These are phyloP conservation scores for Arctium lappa DNA, from an alignment of 129 eudicot genomes.

Conservation along the genomic window DNA sequence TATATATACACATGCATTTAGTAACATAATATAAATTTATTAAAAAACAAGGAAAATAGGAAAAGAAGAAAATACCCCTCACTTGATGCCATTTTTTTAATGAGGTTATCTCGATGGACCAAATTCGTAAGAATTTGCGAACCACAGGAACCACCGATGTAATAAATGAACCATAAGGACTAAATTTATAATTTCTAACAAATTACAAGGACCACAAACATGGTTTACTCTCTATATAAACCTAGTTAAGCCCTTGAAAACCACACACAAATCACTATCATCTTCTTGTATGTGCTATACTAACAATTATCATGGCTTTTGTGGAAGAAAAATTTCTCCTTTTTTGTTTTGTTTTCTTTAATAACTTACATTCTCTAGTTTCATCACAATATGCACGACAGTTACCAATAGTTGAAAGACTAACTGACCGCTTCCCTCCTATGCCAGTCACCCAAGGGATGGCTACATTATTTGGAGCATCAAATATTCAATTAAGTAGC, in stretches of 20 bases:
- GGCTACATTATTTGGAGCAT: slow-evolving; percentile 47
- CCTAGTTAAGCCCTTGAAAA: neutral
- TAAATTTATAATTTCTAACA: no score
- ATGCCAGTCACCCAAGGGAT: slow-evolving; percentile 44
- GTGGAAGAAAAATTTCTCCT: slow-evolving; percentile 7
- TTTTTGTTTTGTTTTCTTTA: slow-evolving; percentile 20
- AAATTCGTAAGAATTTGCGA: no score
- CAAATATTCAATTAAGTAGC: slow-evolving; percentile 37
- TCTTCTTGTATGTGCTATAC: neutral
- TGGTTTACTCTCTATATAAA: slow-evolving; percentile 6
- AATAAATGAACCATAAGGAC: no score
- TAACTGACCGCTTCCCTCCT: slow-evolving; percentile 52
- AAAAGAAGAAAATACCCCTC: no score
- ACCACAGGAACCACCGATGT: no score
- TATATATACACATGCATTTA: no score
- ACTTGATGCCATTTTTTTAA: no score
- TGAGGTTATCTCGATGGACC: no score
- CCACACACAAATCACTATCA: neutral
- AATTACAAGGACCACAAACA: neutral
- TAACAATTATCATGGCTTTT: slow-evolving; percentile 34
- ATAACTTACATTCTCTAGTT: slow-evolving; percentile 15
- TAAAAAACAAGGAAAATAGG: no score
- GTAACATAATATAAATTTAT: no score
- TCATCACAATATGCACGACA: slow-evolving; percentile 42
- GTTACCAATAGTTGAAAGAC: slow-evolving; percentile 49